Base-by-base conservation (phyloP, 306 rosid species). In the Vachellia pachyceras region DNA sequence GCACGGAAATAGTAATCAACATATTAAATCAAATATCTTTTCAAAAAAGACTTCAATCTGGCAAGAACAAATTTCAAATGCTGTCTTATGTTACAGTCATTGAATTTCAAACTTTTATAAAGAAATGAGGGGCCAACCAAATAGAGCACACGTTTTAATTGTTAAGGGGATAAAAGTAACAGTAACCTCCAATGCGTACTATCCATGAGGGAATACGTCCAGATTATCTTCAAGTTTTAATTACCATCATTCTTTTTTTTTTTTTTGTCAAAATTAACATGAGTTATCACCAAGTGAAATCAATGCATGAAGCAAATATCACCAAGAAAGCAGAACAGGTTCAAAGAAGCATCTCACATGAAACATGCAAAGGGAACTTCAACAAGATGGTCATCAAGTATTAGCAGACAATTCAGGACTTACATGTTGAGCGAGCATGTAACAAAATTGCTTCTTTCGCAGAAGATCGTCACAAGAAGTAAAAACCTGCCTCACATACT, bases 381-480 rank as follows among this genome's bases (percentile, higher is more conserved):
- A 68, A 4, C 15, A 40, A 39, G 73, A 68, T 3, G 39, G 42
- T 45, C 79, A 75, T n/a, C 65, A 63, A 44, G 67, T 37, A 69
- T 46, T 1, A 60, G 57, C 11, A 74, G 39, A 79, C 49, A 54
- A 5, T n/a, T 40, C n/a, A 67, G 20, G 74, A 86, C 94, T 90
- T 86, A 94, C 99, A 77, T 96, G 98, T 20, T 92, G 97, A 70
- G 97, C 99, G 72, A 96, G 92, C 69, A 96, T 90, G 90, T 94
- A 96, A 81, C 98, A 94, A 55, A 96, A 90, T 47, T 96, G 99
- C 92, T 90, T 94, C 89, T 91, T 90, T 33, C 55, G 54, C 55
- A 69, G 54, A 20, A 69, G 55, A 69, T 44, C 55, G 3, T 44
- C 55, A 84, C 99, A 96, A 49, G 92, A 80, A 83, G 88, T 84